Conservation (phyloP, 306 rosid species). For the Sechiopsis laciniata region DNA sequence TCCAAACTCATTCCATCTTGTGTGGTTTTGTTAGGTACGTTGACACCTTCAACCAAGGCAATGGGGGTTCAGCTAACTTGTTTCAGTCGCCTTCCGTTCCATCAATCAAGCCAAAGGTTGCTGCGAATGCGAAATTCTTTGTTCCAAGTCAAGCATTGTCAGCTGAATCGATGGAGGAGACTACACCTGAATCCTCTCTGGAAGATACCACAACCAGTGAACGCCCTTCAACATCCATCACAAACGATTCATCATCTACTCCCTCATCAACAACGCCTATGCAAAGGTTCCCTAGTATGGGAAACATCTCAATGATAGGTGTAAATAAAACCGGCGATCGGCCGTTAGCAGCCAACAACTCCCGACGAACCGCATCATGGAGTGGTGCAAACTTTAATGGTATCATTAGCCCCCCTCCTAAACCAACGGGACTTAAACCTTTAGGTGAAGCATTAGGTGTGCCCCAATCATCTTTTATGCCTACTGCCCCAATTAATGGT, state of each 20-base stretch:
- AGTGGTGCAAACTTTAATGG: constrained; percentile 57
- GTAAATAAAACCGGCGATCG: constrained; percentile 21
- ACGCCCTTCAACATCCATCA: constrained; percentile 41
- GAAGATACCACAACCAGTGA: constrained; percentile 40
- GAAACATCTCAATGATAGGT: constrained; percentile 43
- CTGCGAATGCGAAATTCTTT: constrained; percentile 70
- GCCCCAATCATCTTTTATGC: constrained; percentile 41
- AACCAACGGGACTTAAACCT: constrained; percentile 30
- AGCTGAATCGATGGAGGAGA: constrained; percentile 45
- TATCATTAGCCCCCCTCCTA: constrained; percentile 43
- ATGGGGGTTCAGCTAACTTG: constrained; percentile 54
- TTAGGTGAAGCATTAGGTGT: constrained; percentile 31
- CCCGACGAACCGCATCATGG: constrained; percentile 85
- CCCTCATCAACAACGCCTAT: constrained; percentile 21
- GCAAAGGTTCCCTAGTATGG: constrained; percentile 65
- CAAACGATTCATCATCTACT: constrained; percentile 40
- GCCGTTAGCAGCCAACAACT: constrained; percentile 31
- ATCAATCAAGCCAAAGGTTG: constrained; percentile 50
- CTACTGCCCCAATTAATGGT: constrained; percentile 29
- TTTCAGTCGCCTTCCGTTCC: constrained; percentile 68
- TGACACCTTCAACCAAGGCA: constrained; percentile 84
- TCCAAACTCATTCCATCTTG: not conserved
- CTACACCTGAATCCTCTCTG: constrained; percentile 52
- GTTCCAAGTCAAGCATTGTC: constrained; percentile 55
- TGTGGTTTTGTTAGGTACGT: constrained; percentile 63